These are phyloP conservation scores for Cucumis variabilis DNA, from an alignment of 331 rosid genomes.

Conservation along the genomic window DNA sequence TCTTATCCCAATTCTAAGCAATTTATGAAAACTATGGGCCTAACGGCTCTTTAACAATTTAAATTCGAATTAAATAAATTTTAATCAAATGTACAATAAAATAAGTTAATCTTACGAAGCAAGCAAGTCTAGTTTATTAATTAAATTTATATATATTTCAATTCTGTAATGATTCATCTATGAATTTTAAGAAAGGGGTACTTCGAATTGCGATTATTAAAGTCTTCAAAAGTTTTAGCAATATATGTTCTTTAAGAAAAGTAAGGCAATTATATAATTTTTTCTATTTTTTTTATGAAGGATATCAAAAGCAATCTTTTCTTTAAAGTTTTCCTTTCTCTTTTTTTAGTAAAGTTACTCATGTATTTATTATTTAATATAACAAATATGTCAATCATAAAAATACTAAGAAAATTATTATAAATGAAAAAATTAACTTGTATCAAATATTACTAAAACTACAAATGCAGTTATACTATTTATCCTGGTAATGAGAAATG, in stretches of 20 bases:
- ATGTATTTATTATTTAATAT: neutral
- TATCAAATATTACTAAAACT: too few relatives aligned
- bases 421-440: too few relatives aligned
- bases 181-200: slow-evolving; percentile 1
- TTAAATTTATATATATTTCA: too few relatives aligned
- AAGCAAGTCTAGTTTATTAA: neutral
- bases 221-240: neutral
- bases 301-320: neutral
- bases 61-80: neutral
- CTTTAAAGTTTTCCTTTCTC: slow-evolving; percentile 7
- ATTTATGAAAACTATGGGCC: neutral
- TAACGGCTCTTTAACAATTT: neutral
- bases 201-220: neutral
- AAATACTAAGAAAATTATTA: neutral
- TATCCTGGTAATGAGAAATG: too few relatives aligned
- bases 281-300: neutral
- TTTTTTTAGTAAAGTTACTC: too few relatives aligned
- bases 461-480: too few relatives aligned
- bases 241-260: neutral
- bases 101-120: neutral
- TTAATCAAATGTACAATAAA: neutral
- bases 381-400: neutral
- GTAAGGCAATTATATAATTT: neutral
- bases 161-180: neutral
- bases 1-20: neutral